phyloP scores from a whole-genome alignment of 169 alveolate genomes.

The Plasmodium gonderi region DNA sequence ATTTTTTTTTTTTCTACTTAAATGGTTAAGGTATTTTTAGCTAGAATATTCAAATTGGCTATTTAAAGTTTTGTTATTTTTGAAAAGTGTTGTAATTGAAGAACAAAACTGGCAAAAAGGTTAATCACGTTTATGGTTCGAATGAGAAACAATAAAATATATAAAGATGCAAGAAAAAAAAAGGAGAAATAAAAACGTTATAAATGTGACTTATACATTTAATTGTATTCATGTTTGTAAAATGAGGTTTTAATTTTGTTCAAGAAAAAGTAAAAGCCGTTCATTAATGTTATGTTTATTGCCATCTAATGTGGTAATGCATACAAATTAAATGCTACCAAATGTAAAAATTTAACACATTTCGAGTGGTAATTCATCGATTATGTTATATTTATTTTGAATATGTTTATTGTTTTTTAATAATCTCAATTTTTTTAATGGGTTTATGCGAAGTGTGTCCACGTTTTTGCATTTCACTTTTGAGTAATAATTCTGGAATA shows the following conservation, averaged over 20 bases:
- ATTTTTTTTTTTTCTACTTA: neutral
- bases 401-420: neutral
- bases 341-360: neutral
- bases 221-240: neutral
- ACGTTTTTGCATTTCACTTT: neutral
- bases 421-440: neutral
- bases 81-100: neutral
- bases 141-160: neutral
- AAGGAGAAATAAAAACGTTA: neutral
- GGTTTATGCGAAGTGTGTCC: neutral
- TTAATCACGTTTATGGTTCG: neutral
- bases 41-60: neutral
- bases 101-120: neutral
- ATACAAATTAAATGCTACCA: neutral
- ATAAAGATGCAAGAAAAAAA: neutral
- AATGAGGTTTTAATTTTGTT: neutral
- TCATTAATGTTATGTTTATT: neutral
- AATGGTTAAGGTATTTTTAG: neutral
- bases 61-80: neutral
- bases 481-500: neutral
- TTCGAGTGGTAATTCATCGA: neutral
- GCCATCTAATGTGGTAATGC: neutral
- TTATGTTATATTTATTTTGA: neutral
- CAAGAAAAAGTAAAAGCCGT: neutral
- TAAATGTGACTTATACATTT: neutral